Evolutionary conservation across 208 protist genomes (phyloP).

Genomic region (Wallacemonas sp.): DNA sequence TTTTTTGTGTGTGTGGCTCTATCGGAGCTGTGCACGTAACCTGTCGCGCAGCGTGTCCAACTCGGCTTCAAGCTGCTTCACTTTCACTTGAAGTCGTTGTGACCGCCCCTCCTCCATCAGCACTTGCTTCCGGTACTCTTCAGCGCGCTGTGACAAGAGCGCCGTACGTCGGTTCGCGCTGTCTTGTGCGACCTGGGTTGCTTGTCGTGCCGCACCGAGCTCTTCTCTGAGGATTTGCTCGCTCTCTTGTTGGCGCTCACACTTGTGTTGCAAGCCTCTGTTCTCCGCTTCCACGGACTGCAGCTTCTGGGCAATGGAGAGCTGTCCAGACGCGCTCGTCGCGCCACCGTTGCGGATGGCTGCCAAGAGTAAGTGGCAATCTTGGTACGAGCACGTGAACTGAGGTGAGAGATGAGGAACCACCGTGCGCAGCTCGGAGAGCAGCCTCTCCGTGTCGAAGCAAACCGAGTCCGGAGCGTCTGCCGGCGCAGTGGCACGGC

Average conservation of each 20-base stretch:
- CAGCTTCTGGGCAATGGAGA: conserved; percentile 50
- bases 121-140: conserved; percentile 81
- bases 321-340: conserved; percentile 12
- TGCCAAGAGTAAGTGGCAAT: conserved; percentile 57
- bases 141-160: conserved; percentile 57
- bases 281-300: conserved; percentile 52
- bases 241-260: conserved; percentile 37
- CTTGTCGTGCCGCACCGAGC: conserved; percentile 47
- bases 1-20: background rate
- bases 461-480: background rate
- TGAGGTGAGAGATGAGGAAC: conserved; percentile 75
- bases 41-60: conserved; percentile 42
- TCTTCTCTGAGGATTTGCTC: conserved; percentile 52
- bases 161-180: conserved; percentile 41
- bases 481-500: too few relatives aligned
- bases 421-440: conserved; percentile 53
- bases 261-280: conserved; percentile 38
- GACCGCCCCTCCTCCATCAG: conserved; percentile 73
- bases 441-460: conserved; percentile 13
- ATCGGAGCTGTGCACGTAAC: conserved; percentile 18
- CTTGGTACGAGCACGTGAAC: conserved; percentile 62
- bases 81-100: conserved; percentile 69
- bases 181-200: conserved; percentile 45
- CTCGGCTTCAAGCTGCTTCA: conserved; percentile 69
- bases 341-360: conserved; percentile 59